Percentiles rank a stretch among this genome's conserved stretches.
These are phyloP conservation scores for Coemansia guatemalensis DNA, from an alignment of 192 early-diverging fungal genomes.

Conservation along the genomic window DNA sequence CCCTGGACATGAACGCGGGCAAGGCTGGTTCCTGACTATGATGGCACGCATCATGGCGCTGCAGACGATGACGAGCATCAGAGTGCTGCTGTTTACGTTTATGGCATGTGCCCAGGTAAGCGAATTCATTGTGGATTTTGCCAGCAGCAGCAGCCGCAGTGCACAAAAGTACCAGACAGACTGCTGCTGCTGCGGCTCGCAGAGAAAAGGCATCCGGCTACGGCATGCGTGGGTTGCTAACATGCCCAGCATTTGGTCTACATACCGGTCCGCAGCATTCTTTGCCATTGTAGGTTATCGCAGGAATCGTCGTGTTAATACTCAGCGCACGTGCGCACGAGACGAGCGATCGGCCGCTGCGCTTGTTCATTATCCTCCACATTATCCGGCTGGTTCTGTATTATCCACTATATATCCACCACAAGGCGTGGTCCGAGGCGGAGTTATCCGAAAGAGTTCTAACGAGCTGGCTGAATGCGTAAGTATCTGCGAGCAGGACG, in stretches of 20 bases:
- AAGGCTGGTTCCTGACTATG: neutral
- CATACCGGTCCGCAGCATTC: neutral
- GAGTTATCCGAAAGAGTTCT: neutral
- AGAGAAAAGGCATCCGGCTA: neutral
- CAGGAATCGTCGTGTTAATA: conserved; percentile 56
- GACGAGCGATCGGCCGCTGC: conserved; percentile 56
- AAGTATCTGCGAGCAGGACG: neutral
- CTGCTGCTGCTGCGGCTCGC: neutral
- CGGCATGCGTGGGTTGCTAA: neutral
- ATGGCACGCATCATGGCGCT: neutral
- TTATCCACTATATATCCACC: conserved; percentile 64
- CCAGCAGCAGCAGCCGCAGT: neutral
- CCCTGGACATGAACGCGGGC: neutral
- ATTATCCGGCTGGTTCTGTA: conserved; percentile 58
- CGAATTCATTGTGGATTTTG: neutral
- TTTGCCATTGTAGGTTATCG: conserved; percentile 49
- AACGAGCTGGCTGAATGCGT: conserved; percentile 2
- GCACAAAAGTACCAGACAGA: neutral
- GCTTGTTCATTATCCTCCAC: conserved; percentile 61
- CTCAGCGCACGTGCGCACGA: conserved; percentile 52
- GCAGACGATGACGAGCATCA: neutral
- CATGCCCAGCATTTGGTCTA: neutral
- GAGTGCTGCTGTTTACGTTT: conserved; percentile 1
- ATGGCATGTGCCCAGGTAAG: conserved; percentile 7
- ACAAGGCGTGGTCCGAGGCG: conserved; percentile 56